phyloP scores from a whole-genome alignment of 306 rosid genomes.

The Castanea mollissima region DNA sequence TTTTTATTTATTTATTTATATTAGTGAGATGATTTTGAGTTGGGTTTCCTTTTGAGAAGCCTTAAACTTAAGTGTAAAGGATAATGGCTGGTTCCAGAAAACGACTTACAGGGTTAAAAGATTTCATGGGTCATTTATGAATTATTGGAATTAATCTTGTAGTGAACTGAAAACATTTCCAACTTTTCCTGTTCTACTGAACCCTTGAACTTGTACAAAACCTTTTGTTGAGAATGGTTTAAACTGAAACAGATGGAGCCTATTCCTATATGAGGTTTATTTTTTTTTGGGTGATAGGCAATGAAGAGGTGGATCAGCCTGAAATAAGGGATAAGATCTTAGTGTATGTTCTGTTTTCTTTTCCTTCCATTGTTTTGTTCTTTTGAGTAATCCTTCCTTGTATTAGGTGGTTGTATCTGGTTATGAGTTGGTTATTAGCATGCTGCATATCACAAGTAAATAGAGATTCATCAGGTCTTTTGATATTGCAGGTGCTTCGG shows the following conservation, averaged over 20 bases:
- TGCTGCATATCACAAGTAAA: not conserved
- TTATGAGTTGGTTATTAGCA: slow-evolving; percentile 7
- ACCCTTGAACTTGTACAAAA: not conserved
- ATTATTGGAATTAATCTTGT: not conserved
- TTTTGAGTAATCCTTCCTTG: not conserved
- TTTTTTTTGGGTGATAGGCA: not conserved
- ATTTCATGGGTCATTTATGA: not conserved
- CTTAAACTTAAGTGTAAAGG: not conserved
- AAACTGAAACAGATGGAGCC: not conserved
- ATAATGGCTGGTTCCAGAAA: not conserved
- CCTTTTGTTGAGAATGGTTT: not conserved
- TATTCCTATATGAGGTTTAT: not conserved
- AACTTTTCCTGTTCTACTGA: not conserved
- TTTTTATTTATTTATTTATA: not conserved
- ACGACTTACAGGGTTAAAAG: not conserved
- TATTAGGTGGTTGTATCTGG: not conserved
- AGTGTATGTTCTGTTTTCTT: not conserved
- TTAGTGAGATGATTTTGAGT: not conserved
- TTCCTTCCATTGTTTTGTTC: not conserved
- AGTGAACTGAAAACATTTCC: not conserved
- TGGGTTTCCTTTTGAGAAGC: not conserved
- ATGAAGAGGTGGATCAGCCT: not conserved
- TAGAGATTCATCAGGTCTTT: not conserved
- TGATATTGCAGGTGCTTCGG: slow-evolving; percentile 58
- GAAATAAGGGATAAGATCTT: not conserved